These are phyloP conservation scores for Cryptosporidium bovis DNA, from an alignment of 169 alveolate species.

Conservation along the genomic window DNA sequence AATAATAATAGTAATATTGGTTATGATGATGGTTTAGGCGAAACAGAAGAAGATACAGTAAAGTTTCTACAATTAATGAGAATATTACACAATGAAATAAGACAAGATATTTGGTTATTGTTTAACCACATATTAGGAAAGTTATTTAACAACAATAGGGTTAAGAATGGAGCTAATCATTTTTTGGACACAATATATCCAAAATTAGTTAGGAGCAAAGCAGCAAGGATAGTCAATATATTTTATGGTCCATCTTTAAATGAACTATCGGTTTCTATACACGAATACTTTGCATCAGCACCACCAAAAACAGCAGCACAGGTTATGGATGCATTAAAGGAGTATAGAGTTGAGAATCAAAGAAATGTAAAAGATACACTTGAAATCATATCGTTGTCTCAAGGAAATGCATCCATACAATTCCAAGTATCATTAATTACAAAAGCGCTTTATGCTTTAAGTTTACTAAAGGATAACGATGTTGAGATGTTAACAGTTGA, in stretches of 20 bases:
- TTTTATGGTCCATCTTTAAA: conserved; percentile 70
- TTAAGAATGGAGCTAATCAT: conserved; percentile 75
- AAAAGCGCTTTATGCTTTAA: conserved; percentile 74
- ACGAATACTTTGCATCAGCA: conserved; percentile 44
- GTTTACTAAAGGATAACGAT: conserved; percentile 65
- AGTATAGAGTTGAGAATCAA: conserved; percentile 75
- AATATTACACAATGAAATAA: conserved; percentile 75
- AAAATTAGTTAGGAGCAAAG: conserved; percentile 75
- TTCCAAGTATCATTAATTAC: conserved; percentile 77
- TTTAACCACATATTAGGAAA: conserved; percentile 75
- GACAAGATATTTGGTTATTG: conserved; percentile 77
- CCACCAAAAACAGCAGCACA: conserved; percentile 80
- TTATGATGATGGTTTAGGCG: background rate
- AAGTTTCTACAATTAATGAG: conserved; percentile 75
- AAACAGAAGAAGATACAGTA: conserved; percentile 9
- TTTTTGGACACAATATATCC: conserved; percentile 78
- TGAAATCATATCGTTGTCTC: conserved; percentile 73
- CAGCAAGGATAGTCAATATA: conserved; percentile 74
- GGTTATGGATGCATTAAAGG: conserved; percentile 75
- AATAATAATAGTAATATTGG: background rate
- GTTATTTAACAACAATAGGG: conserved; percentile 75
- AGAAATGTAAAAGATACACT: conserved; percentile 70
- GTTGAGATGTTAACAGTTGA: conserved; percentile 72
- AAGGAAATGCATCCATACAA: conserved; percentile 76
- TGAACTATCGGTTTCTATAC: conserved; percentile 75